A percentile compares a stretch with the other conserved stretches of the same genome.
phyloP scores from a whole-genome alignment of 2,329 filamentous ascomycete genomes.

The Dothideomycetidae sp. region DNA sequence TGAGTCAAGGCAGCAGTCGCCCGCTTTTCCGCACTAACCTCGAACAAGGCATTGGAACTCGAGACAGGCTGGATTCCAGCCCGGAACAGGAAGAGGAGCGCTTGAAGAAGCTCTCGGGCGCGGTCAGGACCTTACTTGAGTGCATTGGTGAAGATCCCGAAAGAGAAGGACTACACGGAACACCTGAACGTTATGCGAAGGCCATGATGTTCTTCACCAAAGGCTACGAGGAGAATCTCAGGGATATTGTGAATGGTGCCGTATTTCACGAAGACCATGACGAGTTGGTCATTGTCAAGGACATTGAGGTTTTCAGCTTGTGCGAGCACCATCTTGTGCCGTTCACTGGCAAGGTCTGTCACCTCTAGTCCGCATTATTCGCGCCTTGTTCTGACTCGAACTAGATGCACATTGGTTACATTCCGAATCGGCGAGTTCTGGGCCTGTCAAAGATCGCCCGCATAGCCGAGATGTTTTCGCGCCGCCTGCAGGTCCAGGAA shows the following conservation, averaged over 20 bases:
- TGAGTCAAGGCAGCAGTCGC: constrained; percentile 16
- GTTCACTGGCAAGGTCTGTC: constrained; percentile 73
- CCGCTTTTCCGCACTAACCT: constrained; percentile 5
- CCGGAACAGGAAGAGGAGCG: constrained; percentile 44
- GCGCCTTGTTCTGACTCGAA: constrained; percentile 7
- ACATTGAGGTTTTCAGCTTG: constrained; percentile 86
- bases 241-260: constrained; percentile 81
- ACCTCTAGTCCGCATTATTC: constrained; percentile 1
- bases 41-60: constrained; percentile 45
- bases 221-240: constrained; percentile 88
- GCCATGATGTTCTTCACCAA: constrained; percentile 93
- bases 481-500: constrained; percentile 89
- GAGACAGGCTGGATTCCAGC: constrained; percentile 44
- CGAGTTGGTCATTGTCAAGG: constrained; percentile 94
- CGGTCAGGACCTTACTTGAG: constrained; percentile 49
- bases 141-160: constrained; percentile 53
- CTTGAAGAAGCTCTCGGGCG: constrained; percentile 46
- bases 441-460: constrained; percentile 91
- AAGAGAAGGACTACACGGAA: constrained; percentile 47
- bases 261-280: constrained; percentile 96
- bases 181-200: constrained; percentile 80
- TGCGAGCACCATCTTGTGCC: constrained; percentile 97
- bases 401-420: constrained; percentile 98
- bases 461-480: constrained; percentile 92
- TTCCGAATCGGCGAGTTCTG: constrained; percentile 79